Base-by-base conservation (phyloP, 148 eudicot species). In the Chenopodium berlandieri region DNA sequence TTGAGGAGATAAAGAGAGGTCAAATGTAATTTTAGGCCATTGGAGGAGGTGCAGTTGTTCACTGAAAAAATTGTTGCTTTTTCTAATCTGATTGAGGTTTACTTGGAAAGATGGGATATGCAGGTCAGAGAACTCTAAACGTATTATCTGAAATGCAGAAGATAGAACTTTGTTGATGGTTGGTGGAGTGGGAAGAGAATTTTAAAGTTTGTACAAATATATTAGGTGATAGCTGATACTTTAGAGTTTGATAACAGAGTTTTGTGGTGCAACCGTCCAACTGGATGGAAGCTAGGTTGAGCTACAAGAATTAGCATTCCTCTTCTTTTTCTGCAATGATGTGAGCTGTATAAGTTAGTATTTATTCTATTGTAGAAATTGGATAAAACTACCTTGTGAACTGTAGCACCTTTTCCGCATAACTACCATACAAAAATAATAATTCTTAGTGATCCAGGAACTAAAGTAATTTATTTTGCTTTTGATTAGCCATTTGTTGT, bases 401-500 rank as follows among this genome's bases (percentile, higher is more conserved):
- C 52, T 48, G 13, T 50, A 50, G 54, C 54, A 50, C 54, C 14
- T 50, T 50, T 50, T 50, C 16, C 3, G 14, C 14, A 50, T 50
- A 50, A 50, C 54, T 50, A 50, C 54, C 54, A 2, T 50, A 50
- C 52, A 48, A 9, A 48, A 5, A 40, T 40, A 40, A 5, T 40
- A 40, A 40, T 5, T 40, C 44, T 40, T 40, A 40, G 7, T 40
- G 44, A 40, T 40, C 44, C 44, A 40, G 44, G 44, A 40, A 4
- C 44, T 40, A 40, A 40, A 5, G 44, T 40, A 40, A 40, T 5
- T 40, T 40, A 40, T 40, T 65, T 76, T 80, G 62, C 48, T 16
- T 10, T 4, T 82, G 81, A 77, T 67, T 44, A 40, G 44, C 73
- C 68, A 65, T 32, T 66, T 11, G 37, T 25, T 34, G 37, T 84